Conservation (phyloP, 106 monocot species). For the Acorus gramineus region DNA sequence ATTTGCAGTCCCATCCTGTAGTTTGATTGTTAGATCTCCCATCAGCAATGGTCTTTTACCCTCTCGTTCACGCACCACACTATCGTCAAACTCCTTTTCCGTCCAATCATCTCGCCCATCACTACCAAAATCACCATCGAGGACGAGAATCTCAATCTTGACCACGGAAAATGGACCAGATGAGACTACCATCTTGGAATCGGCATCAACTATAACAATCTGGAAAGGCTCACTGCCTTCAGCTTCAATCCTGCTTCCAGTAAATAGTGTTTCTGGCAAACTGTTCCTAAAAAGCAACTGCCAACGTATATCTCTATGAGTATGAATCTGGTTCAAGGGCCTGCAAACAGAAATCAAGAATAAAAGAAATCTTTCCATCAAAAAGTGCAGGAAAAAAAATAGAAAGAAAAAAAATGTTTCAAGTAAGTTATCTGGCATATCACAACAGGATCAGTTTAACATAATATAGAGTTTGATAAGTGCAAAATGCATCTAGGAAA, state of each 20-base stretch:
- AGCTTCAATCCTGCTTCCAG: constrained; percentile 64
- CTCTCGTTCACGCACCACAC: constrained; percentile 64
- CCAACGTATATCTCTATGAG: constrained; percentile 22
- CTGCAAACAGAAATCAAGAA: constrained; percentile 1
- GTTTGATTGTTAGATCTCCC: constrained; percentile 44
- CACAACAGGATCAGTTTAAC: no score
- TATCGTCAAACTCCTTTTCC: constrained; percentile 50
- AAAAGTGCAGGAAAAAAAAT: background rate
- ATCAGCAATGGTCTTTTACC: constrained; percentile 69
- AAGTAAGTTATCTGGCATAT: no score
- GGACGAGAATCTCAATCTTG: constrained; percentile 65
- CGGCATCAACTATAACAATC: constrained; percentile 36
- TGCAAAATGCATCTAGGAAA: background rate
- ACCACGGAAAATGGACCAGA: constrained; percentile 45
- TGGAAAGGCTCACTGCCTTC: constrained; percentile 41
- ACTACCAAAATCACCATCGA: constrained; percentile 73
- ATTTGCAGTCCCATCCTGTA: constrained; percentile 39
- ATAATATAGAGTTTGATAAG: no score
- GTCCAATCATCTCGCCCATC: constrained; percentile 56
- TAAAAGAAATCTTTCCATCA: constrained; percentile 5
- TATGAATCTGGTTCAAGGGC: constrained; percentile 30
- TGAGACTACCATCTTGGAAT: constrained; percentile 22
- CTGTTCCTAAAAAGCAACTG: constrained; percentile 45
- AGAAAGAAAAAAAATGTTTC: background rate
- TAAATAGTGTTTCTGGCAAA: constrained; percentile 66